These are phyloP conservation scores for Rheum nobile DNA, from an alignment of 148 eudicot species.

Conservation along the genomic window DNA sequence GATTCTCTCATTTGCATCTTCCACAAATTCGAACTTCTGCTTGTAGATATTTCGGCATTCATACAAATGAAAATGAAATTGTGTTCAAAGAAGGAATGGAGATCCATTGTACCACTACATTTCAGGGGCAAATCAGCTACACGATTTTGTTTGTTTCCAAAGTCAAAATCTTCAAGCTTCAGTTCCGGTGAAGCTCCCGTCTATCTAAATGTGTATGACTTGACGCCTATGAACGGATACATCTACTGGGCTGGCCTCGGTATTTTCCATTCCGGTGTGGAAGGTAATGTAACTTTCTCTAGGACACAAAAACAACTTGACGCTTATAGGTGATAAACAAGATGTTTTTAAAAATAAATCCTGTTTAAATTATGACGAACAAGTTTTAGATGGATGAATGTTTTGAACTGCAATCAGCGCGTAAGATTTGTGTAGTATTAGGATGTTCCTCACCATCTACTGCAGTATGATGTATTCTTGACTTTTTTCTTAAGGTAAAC, in stretches of 20 bases:
- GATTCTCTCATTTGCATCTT: background rate
- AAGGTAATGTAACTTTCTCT: conserved; percentile 35
- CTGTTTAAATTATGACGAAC: background rate
- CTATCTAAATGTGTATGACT: conserved; percentile 76
- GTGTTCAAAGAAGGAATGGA: conserved; percentile 48
- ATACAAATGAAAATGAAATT: background rate
- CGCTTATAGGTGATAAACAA: background rate
- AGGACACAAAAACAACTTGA: background rate
- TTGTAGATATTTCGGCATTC: background rate
- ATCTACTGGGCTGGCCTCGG: conserved; percentile 94
- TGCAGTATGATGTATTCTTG: background rate
- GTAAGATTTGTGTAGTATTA: too few species aligned
- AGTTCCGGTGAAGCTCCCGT: conserved; percentile 47
- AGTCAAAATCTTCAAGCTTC: conserved; percentile 34
- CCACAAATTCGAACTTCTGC: background rate
- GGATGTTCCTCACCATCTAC: too few species aligned
- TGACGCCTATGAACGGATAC: conserved; percentile 82
- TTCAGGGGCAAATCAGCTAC: conserved; percentile 45
- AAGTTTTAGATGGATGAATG: background rate
- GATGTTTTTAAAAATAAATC: too few species aligned
- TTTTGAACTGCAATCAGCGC: background rate
- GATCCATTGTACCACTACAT: conserved; percentile 39
- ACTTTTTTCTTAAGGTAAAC: background rate
- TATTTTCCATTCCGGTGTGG: conserved; percentile 90
- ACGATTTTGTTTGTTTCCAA: conserved; percentile 54